Conservation (phyloP, 2,329 filamentous ascomycete species). For the Lasiodiplodia hormozganensis region DNA sequence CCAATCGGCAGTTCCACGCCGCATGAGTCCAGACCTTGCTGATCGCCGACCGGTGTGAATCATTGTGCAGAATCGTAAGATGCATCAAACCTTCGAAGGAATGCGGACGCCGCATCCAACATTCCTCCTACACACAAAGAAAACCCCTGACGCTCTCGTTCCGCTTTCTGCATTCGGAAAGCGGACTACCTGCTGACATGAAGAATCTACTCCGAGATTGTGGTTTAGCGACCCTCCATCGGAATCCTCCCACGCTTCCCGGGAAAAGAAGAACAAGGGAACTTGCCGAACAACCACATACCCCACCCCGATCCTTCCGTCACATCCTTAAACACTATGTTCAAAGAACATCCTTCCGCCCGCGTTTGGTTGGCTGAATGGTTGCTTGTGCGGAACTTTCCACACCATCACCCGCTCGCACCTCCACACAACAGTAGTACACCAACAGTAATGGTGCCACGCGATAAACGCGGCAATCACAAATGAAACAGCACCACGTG, state of each 20-base stretch:
- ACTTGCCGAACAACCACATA: background rate
- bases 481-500: background rate
- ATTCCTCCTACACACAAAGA: background rate
- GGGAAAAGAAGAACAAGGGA: background rate
- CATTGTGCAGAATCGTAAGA: background rate
- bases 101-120: background rate
- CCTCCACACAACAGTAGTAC: background rate
- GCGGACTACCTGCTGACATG: background rate
- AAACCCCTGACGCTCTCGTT: background rate
- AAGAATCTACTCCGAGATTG: background rate
- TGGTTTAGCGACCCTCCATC: background rate
- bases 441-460: background rate
- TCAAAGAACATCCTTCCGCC: background rate
- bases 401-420: background rate
- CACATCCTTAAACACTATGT: background rate
- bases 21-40: conserved; percentile 1
- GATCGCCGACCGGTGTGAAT: conserved; percentile 5
- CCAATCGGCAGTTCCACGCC: conserved; percentile 5
- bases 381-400: background rate
- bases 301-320: background rate
- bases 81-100: background rate
- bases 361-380: background rate
- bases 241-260: background rate
- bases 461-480: background rate
- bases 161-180: background rate